A percentile compares a stretch with the other conserved stretches of the same genome.
Conservation (phyloP, 805 yeast genomes). For the Kregervanrija fluxuum region DNA sequence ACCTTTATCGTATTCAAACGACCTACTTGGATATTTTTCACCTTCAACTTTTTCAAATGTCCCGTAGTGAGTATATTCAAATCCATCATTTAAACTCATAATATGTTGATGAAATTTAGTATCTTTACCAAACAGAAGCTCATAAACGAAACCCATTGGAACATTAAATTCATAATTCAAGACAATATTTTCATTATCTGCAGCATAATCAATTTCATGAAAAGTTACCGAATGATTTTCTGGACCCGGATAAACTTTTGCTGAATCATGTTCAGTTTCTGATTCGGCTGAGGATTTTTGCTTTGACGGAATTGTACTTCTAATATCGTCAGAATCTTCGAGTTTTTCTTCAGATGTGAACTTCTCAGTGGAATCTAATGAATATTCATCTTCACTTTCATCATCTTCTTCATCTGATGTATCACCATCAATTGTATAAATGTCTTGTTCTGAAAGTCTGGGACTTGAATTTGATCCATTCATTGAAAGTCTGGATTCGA, state of each 20-base stretch:
- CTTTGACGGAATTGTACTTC: not conserved
- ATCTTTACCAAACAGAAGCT: conserved; percentile 61
- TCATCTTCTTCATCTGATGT: conserved; percentile 16
- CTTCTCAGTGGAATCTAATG: too few relatives aligned
- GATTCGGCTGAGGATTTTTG: not conserved
- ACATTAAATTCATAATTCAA: conserved; percentile 47
- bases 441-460: conserved; percentile 22
- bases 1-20: conserved; percentile 65
- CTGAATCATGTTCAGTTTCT: not conserved
- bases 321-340: not conserved
- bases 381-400: conserved; percentile 15
- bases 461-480: conserved; percentile 6
- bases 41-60: conserved; percentile 35
- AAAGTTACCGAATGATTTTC: conserved; percentile 52
- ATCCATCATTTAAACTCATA: conserved; percentile 39
- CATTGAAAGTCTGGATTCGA: conserved; percentile 12
- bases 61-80: conserved; percentile 34
- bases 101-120: conserved; percentile 32
- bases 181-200: conserved; percentile 44
- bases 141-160: conserved; percentile 72
- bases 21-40: conserved; percentile 32
- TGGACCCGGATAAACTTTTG: conserved; percentile 43
- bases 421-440: conserved; percentile 27
- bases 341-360: not conserved
- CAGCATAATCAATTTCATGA: conserved; percentile 35